A percentile compares a stretch with the other conserved stretches of the same genome.
Conservation (phyloP, 2,329 filamentous ascomycete species). For the Blumeria hordei region DNA sequence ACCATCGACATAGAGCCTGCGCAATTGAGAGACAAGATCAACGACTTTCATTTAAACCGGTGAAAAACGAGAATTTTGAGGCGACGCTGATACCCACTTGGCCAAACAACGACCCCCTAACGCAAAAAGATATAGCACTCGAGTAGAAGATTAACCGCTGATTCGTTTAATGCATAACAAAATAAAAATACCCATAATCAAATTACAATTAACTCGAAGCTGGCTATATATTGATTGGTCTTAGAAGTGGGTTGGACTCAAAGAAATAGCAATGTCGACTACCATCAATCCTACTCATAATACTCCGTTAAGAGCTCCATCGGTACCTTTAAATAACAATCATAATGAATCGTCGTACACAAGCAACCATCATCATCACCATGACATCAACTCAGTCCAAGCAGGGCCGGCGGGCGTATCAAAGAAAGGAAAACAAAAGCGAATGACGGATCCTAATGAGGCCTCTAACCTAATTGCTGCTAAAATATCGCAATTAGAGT, state of each 20-base stretch:
- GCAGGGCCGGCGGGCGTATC: constrained; percentile 25
- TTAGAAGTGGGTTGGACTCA: background rate
- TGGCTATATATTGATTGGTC: background rate
- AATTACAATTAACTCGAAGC: background rate
- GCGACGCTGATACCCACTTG: no score
- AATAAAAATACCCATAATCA: no score
- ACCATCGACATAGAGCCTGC: no score
- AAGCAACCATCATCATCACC: constrained; percentile 18
- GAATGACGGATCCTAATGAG: constrained; percentile 62
- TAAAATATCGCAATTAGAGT: constrained; percentile 85
- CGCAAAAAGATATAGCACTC: no score
- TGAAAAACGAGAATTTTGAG: no score
- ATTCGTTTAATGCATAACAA: no score
- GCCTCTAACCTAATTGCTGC: constrained; percentile 78
- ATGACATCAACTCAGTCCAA: constrained; percentile 20
- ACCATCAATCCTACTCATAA: constrained; percentile 17
- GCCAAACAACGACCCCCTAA: no score
- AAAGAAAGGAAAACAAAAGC: constrained; percentile 72
- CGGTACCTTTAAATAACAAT: constrained; percentile 10
- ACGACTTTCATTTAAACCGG: no score
- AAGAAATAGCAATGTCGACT: constrained; percentile 13
- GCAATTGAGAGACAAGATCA: no score
- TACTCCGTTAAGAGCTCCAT: constrained; percentile 13
- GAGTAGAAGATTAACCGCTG: no score
- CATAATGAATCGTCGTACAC: constrained; percentile 12